Base-by-base conservation (phyloP, 768 basidiomycete species). In the Butyriboletus loyo region DNA sequence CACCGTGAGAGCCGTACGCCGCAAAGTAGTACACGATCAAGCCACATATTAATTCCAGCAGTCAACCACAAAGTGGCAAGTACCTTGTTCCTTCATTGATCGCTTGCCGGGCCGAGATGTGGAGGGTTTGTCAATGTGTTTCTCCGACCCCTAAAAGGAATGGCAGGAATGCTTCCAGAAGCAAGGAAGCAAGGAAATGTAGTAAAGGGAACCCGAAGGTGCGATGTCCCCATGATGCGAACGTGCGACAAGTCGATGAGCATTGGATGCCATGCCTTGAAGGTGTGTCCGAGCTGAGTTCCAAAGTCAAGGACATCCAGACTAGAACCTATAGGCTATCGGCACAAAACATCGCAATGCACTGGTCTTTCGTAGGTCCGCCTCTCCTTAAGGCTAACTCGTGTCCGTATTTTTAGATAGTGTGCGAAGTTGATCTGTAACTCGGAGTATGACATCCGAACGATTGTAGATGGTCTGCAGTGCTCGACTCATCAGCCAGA, bases 131-230 rank as follows among this genome's bases (percentile, higher is more conserved):
- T 40, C 10, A 45, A 17, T 54, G 52, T 30, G 36, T 46, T 35
- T 39, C 3, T 41, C 15, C 24, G n/a, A 21, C 43, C 54, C 52
- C 38, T 36, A n/a, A 21, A 21, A 8, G n/a, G 24, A 44, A 44
- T 53, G 42, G 43, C 45, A 54, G 22, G 19, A 28, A 13, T 39
- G 53, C 22, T 27, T 34, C 27, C 13, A 28, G 52, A 43, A 44
- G 53, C 32, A 40, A n/a, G n/a, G 43, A 46, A 54, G 43, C 52
- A 31, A 36, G 25, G 39, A 14, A 53, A 28, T n/a, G 30, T 34
- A 34, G 37, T 7, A 17, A 25, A 27, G 30, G 42, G n/a, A 27
- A 53, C 24, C 50, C 11, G 35, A 44, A 5, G 37, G 8, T 28
- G 27, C 31, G 31, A 54, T 34, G 31, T 32, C 14, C 36, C 38